Evolutionary conservation across 345 rosid genomes (phyloP), one percentile per base, ranked within the genome.

Genomic region (Brassica cretica): DNA sequence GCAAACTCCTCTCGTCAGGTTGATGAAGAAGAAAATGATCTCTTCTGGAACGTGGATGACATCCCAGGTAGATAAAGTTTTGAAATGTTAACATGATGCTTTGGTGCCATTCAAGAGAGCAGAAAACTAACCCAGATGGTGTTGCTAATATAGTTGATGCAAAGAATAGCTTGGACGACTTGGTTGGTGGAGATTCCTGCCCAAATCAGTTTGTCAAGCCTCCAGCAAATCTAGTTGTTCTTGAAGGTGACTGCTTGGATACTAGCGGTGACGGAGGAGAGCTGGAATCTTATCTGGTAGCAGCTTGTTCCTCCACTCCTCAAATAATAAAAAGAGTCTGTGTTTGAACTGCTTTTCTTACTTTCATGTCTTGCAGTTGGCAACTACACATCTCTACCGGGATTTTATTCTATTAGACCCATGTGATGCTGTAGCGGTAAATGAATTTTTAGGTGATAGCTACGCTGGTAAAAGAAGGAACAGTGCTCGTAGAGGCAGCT

Each of bases 221-320:
- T 64, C 99, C 99, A 2, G 92, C 96, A 72, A 93, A 93, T 84
- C 86, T 96, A 76, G 89, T 93, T 71, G 99, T 96, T 66, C 88
- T 93, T 73, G 96, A 96, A 88, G 97, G 96, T 44, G 99, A 91
- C 73, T 93, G 96, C 83, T 84, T 91, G 60, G 96, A 93, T 81
- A 76, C 87, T 83, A 64, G 82, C 73, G 93, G 93, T 66, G 92
- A 90, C 68, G 90, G 85, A 49, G 91, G 92, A 46, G 98, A 93
- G 78, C 64, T 95, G 78, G 99, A 93, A 78, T 91, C 96, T 8
- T 95, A 91, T 84, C 94, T 95, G 98, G 99, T 95, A 59, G 91
- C 75, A 70, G 21, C 66, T 18, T 44, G 61, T 76, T 60, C 73
- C 37, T 82, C 37, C 49, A 46, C 7, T 37, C 72, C 29, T 65